Percentiles rank a stretch among this genome's conserved stretches.
Conservation (phyloP, 352 stramenopile species). For the Stramenopiles sp. region DNA sequence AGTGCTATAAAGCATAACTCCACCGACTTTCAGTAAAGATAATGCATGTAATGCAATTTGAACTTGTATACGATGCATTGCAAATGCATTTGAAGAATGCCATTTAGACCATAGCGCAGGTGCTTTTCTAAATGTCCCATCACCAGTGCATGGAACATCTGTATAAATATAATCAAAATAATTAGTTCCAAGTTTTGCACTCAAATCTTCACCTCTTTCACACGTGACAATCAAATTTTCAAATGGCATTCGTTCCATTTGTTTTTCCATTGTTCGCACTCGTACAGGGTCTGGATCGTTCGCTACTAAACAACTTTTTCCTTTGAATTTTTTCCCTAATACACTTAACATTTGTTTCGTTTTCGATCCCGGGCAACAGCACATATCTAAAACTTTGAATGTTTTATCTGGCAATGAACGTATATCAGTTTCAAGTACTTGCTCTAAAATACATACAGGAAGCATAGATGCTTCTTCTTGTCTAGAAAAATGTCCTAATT, state of each 20-base stretch:
- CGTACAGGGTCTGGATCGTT: neutral
- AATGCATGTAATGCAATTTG: slow-evolving; percentile 2
- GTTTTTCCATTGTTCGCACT: neutral
- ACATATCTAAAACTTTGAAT: neutral
- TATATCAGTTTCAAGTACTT: neutral
- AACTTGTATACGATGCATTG: slow-evolving; percentile 33
- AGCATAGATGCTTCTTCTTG: slow-evolving; percentile 1
- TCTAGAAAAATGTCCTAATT: slow-evolving; percentile 4
- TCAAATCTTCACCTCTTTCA: slow-evolving; percentile 6
- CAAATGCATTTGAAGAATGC: slow-evolving; percentile 30
- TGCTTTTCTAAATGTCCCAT: slow-evolving; percentile 45
- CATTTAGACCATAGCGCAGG: slow-evolving; percentile 52
- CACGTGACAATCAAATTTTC: neutral
- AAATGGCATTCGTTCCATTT: neutral
- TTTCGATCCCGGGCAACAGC: neutral
- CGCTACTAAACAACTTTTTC: neutral
- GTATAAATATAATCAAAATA: slow-evolving; percentile 49
- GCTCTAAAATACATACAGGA: neutral
- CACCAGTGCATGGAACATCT: slow-evolving; percentile 45
- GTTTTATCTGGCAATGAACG: neutral
- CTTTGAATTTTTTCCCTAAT: neutral
- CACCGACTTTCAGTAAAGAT: slow-evolving; percentile 29
- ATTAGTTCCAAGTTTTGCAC: neutral
- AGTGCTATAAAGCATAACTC: slow-evolving; percentile 41
- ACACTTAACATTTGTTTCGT: neutral